phyloP scores from a whole-genome alignment of 106 monocot genomes.

The Dendrobium officinale region DNA sequence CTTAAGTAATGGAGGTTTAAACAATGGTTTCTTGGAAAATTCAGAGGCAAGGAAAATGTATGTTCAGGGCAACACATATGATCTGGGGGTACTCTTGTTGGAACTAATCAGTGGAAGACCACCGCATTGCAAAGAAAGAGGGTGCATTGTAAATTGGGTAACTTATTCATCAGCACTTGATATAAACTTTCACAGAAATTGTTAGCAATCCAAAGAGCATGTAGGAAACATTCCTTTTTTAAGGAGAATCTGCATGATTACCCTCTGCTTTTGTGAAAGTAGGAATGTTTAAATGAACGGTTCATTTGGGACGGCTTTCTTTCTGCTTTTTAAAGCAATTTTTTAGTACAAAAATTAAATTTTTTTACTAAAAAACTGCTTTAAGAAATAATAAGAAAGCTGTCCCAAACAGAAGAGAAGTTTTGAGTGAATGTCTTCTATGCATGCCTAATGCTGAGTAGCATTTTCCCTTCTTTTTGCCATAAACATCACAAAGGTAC shows the following conservation, averaged over 20 bases:
- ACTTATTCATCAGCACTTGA: slow-evolving; percentile 2
- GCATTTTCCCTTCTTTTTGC: background rate
- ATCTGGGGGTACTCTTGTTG: slow-evolving; percentile 74
- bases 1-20: slow-evolving; percentile 30
- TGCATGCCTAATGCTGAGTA: background rate
- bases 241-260: background rate
- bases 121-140: slow-evolving; percentile 63
- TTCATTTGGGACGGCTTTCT: too few species aligned
- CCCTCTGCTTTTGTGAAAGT: background rate
- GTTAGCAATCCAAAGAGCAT: background rate
- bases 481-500: background rate
- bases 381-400: too few species aligned
- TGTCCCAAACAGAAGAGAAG: too few species aligned
- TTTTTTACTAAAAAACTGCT: too few species aligned
- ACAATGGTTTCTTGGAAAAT: slow-evolving; percentile 31
- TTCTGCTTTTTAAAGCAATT: too few species aligned
- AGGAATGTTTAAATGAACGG: too few species aligned
- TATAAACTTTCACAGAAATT: background rate
- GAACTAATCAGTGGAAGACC: slow-evolving; percentile 84
- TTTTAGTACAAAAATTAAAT: too few species aligned
- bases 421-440: background rate
- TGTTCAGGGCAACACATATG: slow-evolving; percentile 58
- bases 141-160: slow-evolving; percentile 82
- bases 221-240: background rate
- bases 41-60: slow-evolving; percentile 37